phyloP scores from a whole-genome alignment of 2,329 filamentous ascomycete species.

The Venturiaceae sp. region DNA sequence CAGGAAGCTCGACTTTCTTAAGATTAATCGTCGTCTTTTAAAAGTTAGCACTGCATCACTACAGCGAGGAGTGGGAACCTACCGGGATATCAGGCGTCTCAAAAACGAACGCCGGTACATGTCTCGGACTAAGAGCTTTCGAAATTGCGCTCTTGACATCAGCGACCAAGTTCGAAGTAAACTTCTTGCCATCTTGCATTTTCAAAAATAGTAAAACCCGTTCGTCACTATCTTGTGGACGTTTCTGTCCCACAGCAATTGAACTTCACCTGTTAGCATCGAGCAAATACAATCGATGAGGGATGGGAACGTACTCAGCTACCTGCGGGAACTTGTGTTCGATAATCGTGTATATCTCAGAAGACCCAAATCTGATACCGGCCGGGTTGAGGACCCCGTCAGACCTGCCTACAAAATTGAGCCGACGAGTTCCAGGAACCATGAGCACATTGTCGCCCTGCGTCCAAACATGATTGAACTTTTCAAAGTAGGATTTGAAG shows the following conservation, averaged over 20 bases:
- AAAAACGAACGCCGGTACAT: neutral
- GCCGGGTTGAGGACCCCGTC: too few species aligned
- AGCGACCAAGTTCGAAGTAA: neutral
- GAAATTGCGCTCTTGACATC: neutral
- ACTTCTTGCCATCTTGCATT: neutral
- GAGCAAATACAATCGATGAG: too few species aligned
- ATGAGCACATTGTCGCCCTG: too few species aligned
- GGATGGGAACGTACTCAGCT: neutral
- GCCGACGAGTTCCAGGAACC: too few species aligned
- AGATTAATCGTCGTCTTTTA: slow-evolving; percentile 75
- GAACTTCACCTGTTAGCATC: too few species aligned
- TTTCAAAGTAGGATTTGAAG: neutral
- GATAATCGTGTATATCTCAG: neutral
- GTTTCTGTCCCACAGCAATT: neutral
- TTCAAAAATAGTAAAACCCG: neutral
- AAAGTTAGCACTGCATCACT: too few species aligned
- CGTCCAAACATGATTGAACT: too few species aligned
- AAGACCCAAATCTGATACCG: too few species aligned
- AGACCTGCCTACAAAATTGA: too few species aligned
- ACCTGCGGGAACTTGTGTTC: neutral
- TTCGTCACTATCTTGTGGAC: slow-evolving; percentile 11
- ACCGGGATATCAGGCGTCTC: neutral
- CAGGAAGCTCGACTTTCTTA: slow-evolving; percentile 76
- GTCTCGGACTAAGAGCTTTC: neutral
- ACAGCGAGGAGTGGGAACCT: too few species aligned